A percentile compares a stretch with the other conserved stretches of the same genome.
Conservation (phyloP, 352 stramenopile genomes). For the Pythium insidiosum region DNA sequence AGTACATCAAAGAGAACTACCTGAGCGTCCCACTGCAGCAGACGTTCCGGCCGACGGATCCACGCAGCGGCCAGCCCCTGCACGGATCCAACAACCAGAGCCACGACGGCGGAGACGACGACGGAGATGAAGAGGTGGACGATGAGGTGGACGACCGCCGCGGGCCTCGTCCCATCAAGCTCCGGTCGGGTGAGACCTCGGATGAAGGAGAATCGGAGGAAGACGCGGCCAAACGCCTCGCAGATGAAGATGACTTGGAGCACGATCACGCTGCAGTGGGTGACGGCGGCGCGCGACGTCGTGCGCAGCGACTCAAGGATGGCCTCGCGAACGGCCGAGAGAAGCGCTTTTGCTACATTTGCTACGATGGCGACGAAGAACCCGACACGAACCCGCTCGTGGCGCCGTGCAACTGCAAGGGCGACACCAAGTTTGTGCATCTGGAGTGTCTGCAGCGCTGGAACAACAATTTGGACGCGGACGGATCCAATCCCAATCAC, state of each 20-base stretch:
- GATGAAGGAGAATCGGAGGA: constrained; percentile 78
- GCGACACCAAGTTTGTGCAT: constrained; percentile 90
- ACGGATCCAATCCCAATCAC: constrained; percentile 72
- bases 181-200: constrained; percentile 47
- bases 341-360: constrained; percentile 90
- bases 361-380: constrained; percentile 87
- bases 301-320: constrained; percentile 18
- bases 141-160: constrained; percentile 18
- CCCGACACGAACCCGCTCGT: constrained; percentile 82
- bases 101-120: constrained; percentile 15
- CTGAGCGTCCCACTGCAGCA: constrained; percentile 75
- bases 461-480: constrained; percentile 85
- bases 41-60: constrained; percentile 64
- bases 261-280: constrained; percentile 10
- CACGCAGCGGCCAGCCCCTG: constrained; percentile 15
- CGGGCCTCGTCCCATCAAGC: no score
- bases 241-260: constrained; percentile 6
- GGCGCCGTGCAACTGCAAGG: constrained; percentile 87
- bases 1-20: constrained; percentile 85
- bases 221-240: constrained; percentile 27
- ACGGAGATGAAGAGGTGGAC: constrained; percentile 24
- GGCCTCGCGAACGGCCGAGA: constrained; percentile 30
- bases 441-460: constrained; percentile 90
- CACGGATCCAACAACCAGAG: constrained; percentile 22
- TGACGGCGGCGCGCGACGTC: constrained; percentile 8